Evolutionary conservation across 2,329 filamentous ascomycete genomes (phyloP).

Genomic region (Penicillium vulpinum): DNA sequence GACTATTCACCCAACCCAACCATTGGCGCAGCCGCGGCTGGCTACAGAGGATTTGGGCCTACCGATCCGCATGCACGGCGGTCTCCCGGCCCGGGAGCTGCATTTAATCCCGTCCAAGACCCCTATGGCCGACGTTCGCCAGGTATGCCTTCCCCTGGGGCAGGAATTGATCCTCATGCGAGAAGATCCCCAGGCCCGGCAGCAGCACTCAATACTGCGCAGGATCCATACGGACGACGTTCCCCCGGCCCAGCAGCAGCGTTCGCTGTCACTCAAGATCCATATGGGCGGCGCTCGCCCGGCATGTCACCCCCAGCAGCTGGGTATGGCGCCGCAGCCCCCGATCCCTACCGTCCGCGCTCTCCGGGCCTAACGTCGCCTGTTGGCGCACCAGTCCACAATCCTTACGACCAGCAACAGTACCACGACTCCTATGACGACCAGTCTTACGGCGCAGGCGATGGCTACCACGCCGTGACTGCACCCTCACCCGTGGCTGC

Average conservation of each 20-base stretch:
- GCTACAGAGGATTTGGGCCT: conserved; percentile 24
- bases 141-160: conserved; percentile 10
- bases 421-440: conserved; percentile 17
- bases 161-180: conserved; percentile 19
- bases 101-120: conserved; percentile 8
- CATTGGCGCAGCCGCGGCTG: conserved; percentile 21
- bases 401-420: conserved; percentile 25
- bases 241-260: conserved; percentile 21
- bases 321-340: neutral
- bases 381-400: conserved; percentile 15
- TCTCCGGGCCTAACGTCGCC: conserved; percentile 16
- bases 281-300: conserved; percentile 24
- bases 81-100: conserved; percentile 10
- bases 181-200: conserved; percentile 18
- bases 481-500: conserved; percentile 19
- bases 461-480: conserved; percentile 19
- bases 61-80: conserved; percentile 22
- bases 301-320: conserved; percentile 8
- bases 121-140: conserved; percentile 15
- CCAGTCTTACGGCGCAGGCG: conserved; percentile 7
- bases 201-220: neutral
- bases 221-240: conserved; percentile 23
- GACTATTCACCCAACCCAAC: conserved; percentile 23
- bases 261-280: conserved; percentile 14
- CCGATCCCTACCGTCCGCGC: conserved; percentile 5